Evolutionary conservation across 2,329 filamentous ascomycete species (phyloP), one percentile per base, ranked within the genome.

Genomic region (Hortaea werneckii): DNA sequence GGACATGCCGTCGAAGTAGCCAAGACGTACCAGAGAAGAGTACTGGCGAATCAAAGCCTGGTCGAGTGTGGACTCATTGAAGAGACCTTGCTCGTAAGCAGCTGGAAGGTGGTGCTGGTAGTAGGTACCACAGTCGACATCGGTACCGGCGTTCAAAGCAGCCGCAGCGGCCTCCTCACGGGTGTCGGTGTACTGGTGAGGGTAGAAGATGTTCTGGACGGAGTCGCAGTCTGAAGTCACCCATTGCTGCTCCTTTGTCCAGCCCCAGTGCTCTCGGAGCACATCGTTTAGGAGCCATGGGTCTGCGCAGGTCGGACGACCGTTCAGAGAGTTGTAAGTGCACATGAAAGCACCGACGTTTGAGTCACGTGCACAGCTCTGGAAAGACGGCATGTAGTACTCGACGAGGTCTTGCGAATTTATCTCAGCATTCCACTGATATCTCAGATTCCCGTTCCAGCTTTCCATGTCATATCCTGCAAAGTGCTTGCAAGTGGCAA

Each of bases 191-290:
- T 57, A 67, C 13, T 62, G 53, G 45, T 68, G 73, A 0, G 68
- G 67, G 20, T 66, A 65, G 48, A 67, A 77, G 42, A 82, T 72
- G 37, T 75, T 41, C 39, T 52, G 41, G 54, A 57, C 38, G 74
- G 82, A 75, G 46, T 80, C 79, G 52, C 82, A 85, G 56, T 85
- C 82, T 10, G 74, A 77, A 1, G 77, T 79, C 32, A 85, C 72
- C 58, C 75, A 82, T 50, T 82, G 76, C 42, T 79, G 72, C 39
- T 77, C 71, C 2, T 74, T 69, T 0, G 72, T 76, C 71, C 80
- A 86, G 38, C 69, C 72, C 77, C 81, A 86, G 54, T 79, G 76
- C 39, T 82, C 74, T 1, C 82, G 72, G 3, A 86, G 68, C 10
- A 86, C 67, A 0, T 75, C 75, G 50, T 80, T 70, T 30, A 85